Base-by-base conservation (phyloP, 169 alveolate genomes). In the Plasmodium ovale region DNA sequence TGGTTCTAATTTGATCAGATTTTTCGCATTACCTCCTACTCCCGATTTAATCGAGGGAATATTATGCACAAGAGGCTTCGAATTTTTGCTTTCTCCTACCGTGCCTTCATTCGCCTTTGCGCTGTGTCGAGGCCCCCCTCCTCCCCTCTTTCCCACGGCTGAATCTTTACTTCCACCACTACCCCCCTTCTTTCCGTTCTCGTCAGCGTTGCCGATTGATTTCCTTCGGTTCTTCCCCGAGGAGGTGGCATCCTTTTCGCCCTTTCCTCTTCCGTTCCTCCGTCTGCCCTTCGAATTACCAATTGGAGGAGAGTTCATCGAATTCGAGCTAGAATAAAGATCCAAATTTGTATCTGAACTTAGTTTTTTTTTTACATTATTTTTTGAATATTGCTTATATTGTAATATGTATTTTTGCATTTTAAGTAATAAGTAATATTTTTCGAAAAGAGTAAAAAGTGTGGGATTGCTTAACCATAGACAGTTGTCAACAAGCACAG, bases 321-420 rank as follows among this genome's bases (percentile, higher is more conserved):
- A n/a, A n/a, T n/a, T 59, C 0, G 88, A 77, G 47, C 88, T 77
- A 0, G 88, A 77, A 37, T 77, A 64, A 5, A 60, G 21, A 42
- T 77, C 88, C 19, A 49, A 60, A 47, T 77, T 77, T 7, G 88
- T 60, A 19, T 77, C 88, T 5, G 88, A 77, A 31, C 65, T 60
- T 44, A 77, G n/a, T 6, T 77, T 64, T 39, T 29, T 77, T 56
- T 77, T 82, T 29, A 82, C 23, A 59, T 67, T 68, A 67, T 82
- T 82, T 58, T 65, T 82, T 67, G 84, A 82, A n/a, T 23, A 64
- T 6, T 82, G 54, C 21, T 44, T 82, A 82, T 82, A 82, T 31
- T 82, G 82, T 33, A 82, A 19, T 49, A 82, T 82, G 14, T 82
- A 68, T 58, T 82, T 82, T 67, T 82, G 82, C 90, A 82, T 82